These are phyloP conservation scores for Oidium heveae DNA, from an alignment of 2,329 filamentous ascomycete species.

Conservation along the genomic window DNA sequence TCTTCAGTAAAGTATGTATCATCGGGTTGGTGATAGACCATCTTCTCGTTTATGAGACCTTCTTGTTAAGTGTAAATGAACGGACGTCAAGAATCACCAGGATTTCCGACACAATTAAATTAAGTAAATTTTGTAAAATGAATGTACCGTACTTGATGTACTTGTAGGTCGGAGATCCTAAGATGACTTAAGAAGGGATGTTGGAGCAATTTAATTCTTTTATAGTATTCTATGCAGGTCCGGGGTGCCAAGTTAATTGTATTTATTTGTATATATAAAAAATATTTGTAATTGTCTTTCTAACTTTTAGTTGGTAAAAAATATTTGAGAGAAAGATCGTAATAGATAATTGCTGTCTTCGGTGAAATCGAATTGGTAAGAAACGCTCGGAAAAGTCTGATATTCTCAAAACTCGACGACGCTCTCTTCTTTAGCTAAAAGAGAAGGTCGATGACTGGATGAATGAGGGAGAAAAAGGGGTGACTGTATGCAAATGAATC, in stretches of 20 bases:
- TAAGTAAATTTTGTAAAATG: background rate
- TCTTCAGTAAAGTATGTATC: constrained; percentile 43
- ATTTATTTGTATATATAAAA: background rate
- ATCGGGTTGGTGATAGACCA: constrained; percentile 25
- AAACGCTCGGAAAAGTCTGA: no score
- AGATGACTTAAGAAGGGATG: background rate
- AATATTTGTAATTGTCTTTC: background rate
- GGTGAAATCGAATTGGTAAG: no score
- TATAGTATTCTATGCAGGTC: no score
- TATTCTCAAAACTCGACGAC: no score
- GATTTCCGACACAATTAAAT: background rate
- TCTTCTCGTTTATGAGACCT: background rate
- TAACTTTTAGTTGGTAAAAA: no score
- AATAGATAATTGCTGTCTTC: no score
- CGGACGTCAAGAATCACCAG: background rate
- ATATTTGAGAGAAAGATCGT: no score
- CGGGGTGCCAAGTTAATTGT: background rate
- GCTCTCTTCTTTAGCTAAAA: no score
- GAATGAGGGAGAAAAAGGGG: no score
- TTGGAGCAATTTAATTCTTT: background rate
- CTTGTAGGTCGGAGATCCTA: background rate
- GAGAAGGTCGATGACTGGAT: no score
- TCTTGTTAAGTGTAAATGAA: background rate
- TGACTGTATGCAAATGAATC: no score
- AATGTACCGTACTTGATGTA: background rate